Evolutionary conservation across 176 grass and related monocot species (phyloP), one percentile per base, ranked within the genome.

Genomic region (Poa annua): DNA sequence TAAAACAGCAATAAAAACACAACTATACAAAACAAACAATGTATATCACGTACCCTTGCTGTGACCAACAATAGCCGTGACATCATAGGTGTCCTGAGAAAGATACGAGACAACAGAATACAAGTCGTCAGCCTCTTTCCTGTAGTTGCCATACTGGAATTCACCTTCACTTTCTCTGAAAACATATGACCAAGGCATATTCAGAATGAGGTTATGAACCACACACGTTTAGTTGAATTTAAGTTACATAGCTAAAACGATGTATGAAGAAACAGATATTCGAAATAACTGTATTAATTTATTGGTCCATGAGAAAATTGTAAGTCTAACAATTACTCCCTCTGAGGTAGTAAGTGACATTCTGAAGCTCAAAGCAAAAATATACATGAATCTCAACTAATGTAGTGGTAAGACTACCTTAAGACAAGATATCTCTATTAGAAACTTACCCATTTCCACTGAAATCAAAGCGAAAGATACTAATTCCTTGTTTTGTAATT

Each of bases 401-500:
- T 76, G 52, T 33, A 80, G 21, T 76, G 71, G 20, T 39, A 78
- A 34, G 2, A 9, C 33, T 71, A 19, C 4, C 50, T 38, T 51
- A 51, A 60, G 42, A 88, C 66, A 29, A 75, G 54, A 51, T 19
- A 51, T 48, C 24, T 76, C 51, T 71, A 85, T n/a, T 12, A 63
- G 26, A 25, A 71, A 88, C 81, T 29, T 88, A 95, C 96, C 96
- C 96, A 76, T 98, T 98, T 91, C 96, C 96, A 83, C 92, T 81
- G 81, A 98, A 98, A 90, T 98, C 90, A 71, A 98, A 98, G 66
- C 85, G 90, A 50, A 95, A 95, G 8, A 83, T 63, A 80, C 90
- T 94, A 36, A 91, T 76, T 74, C 90, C 85, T 80, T 90, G 44
- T 41, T 84, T 95, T 42, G 80, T 89, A 22, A 98, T 73, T 64